These are phyloP conservation scores for Psidium friedrichsthalianum DNA, from an alignment of 345 rosid genomes.

Conservation along the genomic window DNA sequence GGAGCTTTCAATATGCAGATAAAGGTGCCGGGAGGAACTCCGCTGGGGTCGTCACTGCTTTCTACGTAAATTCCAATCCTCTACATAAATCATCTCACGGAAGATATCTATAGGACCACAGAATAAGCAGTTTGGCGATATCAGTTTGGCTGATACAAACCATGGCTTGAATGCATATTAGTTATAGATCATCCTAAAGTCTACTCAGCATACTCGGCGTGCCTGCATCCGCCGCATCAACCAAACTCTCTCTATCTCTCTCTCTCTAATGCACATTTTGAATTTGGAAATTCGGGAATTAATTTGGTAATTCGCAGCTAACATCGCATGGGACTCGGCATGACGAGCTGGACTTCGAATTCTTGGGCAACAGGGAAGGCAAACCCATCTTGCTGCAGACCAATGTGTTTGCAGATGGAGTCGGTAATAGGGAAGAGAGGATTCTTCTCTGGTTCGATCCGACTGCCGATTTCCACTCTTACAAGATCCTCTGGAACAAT, in stretches of 20 bases:
- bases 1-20: background rate
- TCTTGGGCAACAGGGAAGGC: constrained; percentile 51
- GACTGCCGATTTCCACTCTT: constrained; percentile 36
- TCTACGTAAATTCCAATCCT: background rate
- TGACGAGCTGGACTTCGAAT: constrained; percentile 72
- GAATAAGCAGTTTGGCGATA: too few relatives aligned
- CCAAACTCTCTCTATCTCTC: background rate
- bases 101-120: too few relatives aligned
- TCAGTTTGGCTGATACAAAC: background rate
- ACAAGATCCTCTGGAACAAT: constrained; percentile 59
- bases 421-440: constrained; percentile 53
- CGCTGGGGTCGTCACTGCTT: background rate
- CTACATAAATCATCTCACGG: background rate
- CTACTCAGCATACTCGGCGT: background rate
- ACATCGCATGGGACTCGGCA: constrained; percentile 29
- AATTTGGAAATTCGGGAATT: background rate
- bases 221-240: background rate
- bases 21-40: background rate
- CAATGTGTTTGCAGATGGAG: constrained; percentile 40
- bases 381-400: constrained; percentile 46
- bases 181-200: too few relatives aligned
- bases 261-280: background rate
- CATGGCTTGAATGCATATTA: background rate
- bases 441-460: constrained; percentile 64
- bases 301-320: constrained; percentile 14